These are phyloP conservation scores for Phytopythium litorale DNA, from an alignment of 352 stramenopile species.

Conservation along the genomic window DNA sequence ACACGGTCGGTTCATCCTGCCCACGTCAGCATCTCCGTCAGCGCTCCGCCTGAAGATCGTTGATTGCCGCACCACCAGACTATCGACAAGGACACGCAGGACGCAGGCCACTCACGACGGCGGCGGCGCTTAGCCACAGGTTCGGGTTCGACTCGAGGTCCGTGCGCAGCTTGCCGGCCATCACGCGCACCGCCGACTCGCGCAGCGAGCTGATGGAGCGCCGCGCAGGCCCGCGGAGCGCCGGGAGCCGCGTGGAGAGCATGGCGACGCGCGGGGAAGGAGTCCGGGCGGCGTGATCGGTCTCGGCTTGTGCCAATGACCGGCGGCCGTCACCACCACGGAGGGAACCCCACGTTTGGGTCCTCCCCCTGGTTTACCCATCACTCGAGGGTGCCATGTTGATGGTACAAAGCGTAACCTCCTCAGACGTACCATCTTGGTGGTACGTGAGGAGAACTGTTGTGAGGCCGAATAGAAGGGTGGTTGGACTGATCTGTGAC, in stretches of 20 bases:
- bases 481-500: neutral
- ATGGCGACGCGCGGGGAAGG: neutral
- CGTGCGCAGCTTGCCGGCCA: slow-evolving; percentile 51
- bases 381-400: neutral
- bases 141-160: slow-evolving; percentile 81
- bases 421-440: no score
- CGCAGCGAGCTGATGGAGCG: slow-evolving; percentile 51
- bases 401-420: neutral
- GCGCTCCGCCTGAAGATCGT: neutral
- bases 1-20: slow-evolving; percentile 81
- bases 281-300: neutral
- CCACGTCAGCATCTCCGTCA: slow-evolving; percentile 2
- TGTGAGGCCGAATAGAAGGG: neutral
- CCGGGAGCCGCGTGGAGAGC: slow-evolving; percentile 5
- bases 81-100: neutral
- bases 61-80: neutral
- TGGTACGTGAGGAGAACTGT: neutral
- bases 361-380: neutral
- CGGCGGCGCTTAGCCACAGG: slow-evolving; percentile 74
- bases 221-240: slow-evolving; percentile 5
- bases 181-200: slow-evolving; percentile 55
- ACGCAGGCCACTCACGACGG: slow-evolving; percentile 36
- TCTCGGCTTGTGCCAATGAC: slow-evolving; percentile 1
- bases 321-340: neutral
- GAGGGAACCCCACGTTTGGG: neutral